Evolutionary conservation across 331 rosid species (phyloP), one percentile per base, ranked within the genome.

Genomic region (Erythrophleum ivorense): DNA sequence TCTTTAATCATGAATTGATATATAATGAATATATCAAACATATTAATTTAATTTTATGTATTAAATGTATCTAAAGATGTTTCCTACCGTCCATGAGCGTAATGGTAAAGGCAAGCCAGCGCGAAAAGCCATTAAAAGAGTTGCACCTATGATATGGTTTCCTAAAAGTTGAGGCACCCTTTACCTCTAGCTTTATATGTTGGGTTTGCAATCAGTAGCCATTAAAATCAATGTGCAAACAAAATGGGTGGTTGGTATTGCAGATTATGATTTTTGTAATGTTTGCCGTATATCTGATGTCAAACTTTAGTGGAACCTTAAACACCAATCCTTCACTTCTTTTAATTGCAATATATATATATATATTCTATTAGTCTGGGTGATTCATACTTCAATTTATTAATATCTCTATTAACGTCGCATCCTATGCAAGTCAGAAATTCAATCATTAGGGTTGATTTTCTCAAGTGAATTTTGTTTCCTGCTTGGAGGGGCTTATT

Each of bases 221-320:
- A 24, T 66, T 66, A 9, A 66, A 66, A 15, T 16, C 1, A 66
- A 16, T 16, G 9, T 14, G 5, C 9, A 36, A 2, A 19, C 80
- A 54, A 58, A 79, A 34, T 74, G 84, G 74, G 81, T 84, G 73
- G 78, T 72, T 78, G 83, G 76, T 53, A 64, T 70, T 43, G 18
- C 58, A 53, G 40, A 21, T 53, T 38, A 19, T 83, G 71, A 6
- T 66, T 67, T 79, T 48, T 60, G 68, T 29, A 67, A 58, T 31
- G 78, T 78, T 21, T 43, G 60, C 71, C 63, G 36, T 34, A 50
- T 76, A 7, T 84, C 21, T 46, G 80, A 79, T 84, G 87, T 57
- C 71, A 65, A 15, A 74, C 4, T 69, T 58, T 41, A 75, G 84
- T 75, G 84, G 81, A 77, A 80, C 75, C 87, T 74, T 73, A 7